Base-by-base conservation (phyloP, 257 asterid species). In the Gentiana macrophylla region DNA sequence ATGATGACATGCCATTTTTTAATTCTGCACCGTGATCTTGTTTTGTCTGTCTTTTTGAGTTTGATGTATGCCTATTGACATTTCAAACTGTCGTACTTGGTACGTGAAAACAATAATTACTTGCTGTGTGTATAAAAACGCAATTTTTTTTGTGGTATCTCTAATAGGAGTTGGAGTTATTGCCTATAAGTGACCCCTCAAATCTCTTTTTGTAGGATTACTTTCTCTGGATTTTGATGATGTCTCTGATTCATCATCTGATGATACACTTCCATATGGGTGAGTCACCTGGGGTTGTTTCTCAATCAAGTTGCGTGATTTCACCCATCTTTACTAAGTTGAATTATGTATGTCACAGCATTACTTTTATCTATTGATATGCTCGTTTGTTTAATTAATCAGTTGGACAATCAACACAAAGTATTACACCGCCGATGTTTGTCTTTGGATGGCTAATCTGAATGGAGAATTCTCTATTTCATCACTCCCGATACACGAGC, bases 391-490 rank as follows among this genome's bases (percentile, higher is more conserved):
- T 57, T 74, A 56, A 55, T 53, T 70, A 46, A 50, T 56, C 73
- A 85, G 97, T 78, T 92, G 94, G 97, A 74, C 86, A 45, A 88
- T 92, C 85, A 72, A 83, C 80, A 92, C 97, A 43, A 92, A 88
- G 70, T 92, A 92, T 60, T 92, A 92, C 56, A 74, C 78, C 6
- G 97, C 90, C 60, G 97, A 91, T 72, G 88, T 83, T 70, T 72
- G 86, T 57, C 59, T 91, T 41, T 85, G 94, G 94, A 72, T 74
- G 69, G 83, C 79, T 62, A 84, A 88, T 79, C 88, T 88, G 60
- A 71, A 64, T 53, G 85, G 83, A 41, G 86, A 68, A 24, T 70
- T 83, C 24, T 76, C 86, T 2, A 50, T 79, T 57, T 65, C 68
- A 53, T 70, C 72, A 55, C 74, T 76, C 55, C 90, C 91, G 9